Evolutionary conservation across 164 flowering plant species (phyloP).

Genomic region (Pachysandra terminalis): DNA sequence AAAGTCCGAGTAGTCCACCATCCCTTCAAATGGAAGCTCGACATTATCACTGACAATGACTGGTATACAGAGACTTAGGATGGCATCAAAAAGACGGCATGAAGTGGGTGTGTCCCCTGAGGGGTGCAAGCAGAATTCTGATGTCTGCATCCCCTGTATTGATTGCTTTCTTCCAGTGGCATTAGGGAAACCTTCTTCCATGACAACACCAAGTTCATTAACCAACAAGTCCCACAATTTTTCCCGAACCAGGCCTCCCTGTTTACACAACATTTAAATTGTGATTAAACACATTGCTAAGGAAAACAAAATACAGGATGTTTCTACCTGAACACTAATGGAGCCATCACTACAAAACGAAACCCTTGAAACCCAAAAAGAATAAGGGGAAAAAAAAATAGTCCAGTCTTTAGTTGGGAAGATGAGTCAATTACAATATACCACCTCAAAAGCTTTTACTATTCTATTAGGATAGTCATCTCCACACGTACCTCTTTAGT

Average conservation of each 20-base stretch:
- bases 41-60: slow-evolving; percentile 86
- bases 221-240: slow-evolving; percentile 80
- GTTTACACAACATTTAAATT: slow-evolving; percentile 7
- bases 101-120: slow-evolving; percentile 99
- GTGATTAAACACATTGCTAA: neutral
- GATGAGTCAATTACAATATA: too few species aligned
- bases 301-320: neutral
- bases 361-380: neutral
- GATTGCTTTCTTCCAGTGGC: slow-evolving; percentile 92
- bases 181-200: slow-evolving; percentile 99
- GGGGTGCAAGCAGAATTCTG: slow-evolving; percentile 95
- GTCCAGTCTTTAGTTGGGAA: neutral
- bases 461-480: neutral
- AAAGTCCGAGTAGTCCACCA: slow-evolving; percentile 71
- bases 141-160: slow-evolving; percentile 83
- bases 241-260: slow-evolving; percentile 90
- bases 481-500: neutral
- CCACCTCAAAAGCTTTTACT: neutral
- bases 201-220: slow-evolving; percentile 58
- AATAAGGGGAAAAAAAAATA: too few species aligned
- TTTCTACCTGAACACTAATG: neutral
- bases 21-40: slow-evolving; percentile 95
- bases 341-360: neutral
- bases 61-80: slow-evolving; percentile 91
- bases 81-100: slow-evolving; percentile 92